phyloP scores from a whole-genome alignment of 2,329 filamentous ascomycete species.

The Pestalotiopsis sp. region DNA sequence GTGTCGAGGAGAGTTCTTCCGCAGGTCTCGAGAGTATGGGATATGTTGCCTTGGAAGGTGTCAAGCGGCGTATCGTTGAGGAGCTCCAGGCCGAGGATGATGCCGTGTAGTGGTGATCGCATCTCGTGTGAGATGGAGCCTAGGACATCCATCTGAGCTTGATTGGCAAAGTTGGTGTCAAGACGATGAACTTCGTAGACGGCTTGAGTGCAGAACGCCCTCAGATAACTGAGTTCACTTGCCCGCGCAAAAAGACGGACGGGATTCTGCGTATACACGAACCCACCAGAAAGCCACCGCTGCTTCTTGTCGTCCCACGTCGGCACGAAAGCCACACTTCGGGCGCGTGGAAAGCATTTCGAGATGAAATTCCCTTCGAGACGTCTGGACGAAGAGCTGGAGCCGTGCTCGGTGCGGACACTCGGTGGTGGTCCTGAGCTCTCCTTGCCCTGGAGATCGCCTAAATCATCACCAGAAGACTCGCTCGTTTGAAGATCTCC shows the following conservation, averaged over 20 bases:
- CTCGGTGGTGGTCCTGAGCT: not conserved
- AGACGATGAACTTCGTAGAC: constrained; percentile 57
- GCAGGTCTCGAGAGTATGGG: constrained; percentile 52
- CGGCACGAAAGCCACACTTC: constrained; percentile 49
- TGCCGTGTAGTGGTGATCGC: constrained; percentile 61
- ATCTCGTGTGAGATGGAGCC: constrained; percentile 64
- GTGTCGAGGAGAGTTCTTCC: constrained; percentile 55
- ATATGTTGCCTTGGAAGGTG: constrained; percentile 47
- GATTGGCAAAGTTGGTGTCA: constrained; percentile 36
- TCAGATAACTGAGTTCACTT: constrained; percentile 52
- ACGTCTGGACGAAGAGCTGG: not conserved
- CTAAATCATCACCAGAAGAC: constrained; percentile 13
- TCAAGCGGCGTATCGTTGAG: constrained; percentile 52
- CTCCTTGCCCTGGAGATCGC: not conserved
- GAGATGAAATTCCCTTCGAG: not conserved
- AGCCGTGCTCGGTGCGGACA: too few species aligned
- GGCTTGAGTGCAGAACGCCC: constrained; percentile 54
- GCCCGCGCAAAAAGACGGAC: constrained; percentile 44
- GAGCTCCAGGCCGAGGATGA: constrained; percentile 56
- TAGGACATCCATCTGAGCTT: constrained; percentile 58
- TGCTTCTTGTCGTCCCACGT: constrained; percentile 48
- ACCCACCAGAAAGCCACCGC: constrained; percentile 51
- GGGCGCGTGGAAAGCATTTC: constrained; percentile 42
- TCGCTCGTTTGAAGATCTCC: constrained; percentile 37
- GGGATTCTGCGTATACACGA: constrained; percentile 47